These are phyloP conservation scores for Brassica carinata DNA, from an alignment of 345 rosid genomes.

Conservation along the genomic window DNA sequence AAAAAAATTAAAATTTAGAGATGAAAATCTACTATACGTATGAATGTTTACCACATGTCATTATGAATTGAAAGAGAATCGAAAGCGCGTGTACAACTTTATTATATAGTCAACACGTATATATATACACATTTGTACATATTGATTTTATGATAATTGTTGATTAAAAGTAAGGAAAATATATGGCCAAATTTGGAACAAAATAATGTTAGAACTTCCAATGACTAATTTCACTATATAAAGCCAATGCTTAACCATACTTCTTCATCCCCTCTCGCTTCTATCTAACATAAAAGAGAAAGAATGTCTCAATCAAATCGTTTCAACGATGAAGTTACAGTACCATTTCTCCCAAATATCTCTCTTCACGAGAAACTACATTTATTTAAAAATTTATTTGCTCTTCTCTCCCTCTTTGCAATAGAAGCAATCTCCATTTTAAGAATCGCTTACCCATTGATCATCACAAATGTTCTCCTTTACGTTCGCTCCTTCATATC, in stretches of 20 bases:
- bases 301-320: background rate
- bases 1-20: background rate
- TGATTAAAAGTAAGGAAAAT: background rate
- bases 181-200: background rate
- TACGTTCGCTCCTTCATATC: conserved; percentile 85
- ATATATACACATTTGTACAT: background rate
- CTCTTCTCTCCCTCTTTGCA: background rate
- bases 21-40: background rate
- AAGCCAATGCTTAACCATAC: conserved; percentile 12
- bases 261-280: background rate
- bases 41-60: background rate
- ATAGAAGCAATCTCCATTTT: background rate
- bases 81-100: background rate
- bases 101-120: background rate
- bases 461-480: conserved; percentile 46
- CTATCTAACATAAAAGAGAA: background rate
- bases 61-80: background rate
- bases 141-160: background rate
- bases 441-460: background rate
- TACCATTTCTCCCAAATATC: background rate
- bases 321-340: background rate
- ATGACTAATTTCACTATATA: conserved; percentile 20
- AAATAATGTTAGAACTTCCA: conserved; percentile 15
- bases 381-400: background rate
- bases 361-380: background rate